Conservation (phyloP, 441 rosid species). For the Biscutella laevigata region DNA sequence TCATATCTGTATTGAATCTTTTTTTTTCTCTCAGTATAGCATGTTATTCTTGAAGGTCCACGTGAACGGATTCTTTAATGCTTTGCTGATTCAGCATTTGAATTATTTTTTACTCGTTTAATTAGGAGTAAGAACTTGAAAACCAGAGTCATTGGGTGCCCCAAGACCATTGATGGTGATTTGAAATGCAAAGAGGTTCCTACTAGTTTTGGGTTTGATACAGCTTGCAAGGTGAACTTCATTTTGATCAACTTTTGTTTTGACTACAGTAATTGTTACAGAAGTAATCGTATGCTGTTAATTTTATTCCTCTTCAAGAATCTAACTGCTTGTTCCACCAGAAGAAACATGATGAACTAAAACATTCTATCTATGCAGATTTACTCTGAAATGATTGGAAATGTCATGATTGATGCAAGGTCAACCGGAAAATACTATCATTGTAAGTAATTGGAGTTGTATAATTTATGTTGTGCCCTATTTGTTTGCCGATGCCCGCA, state of each 20-base stretch:
- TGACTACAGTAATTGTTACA: background rate
- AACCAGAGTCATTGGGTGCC: slow-evolving; percentile 91
- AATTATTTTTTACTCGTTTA: background rate
- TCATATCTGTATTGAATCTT: background rate
- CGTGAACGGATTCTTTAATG: background rate
- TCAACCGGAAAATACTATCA: slow-evolving; percentile 98
- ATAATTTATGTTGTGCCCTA: background rate
- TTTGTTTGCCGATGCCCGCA: slow-evolving; percentile 7
- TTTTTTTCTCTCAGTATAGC: background rate
- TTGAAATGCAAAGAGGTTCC: slow-evolving; percentile 98
- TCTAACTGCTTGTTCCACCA: background rate
- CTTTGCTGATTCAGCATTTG: background rate
- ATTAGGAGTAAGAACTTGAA: slow-evolving; percentile 75
- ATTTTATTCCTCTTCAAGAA: background rate
- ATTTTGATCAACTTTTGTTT: background rate
- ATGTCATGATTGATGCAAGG: slow-evolving; percentile 98
- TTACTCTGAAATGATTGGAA: slow-evolving; percentile 97
- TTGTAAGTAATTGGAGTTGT: slow-evolving; percentile 47
- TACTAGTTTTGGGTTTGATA: slow-evolving; percentile 92
- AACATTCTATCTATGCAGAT: slow-evolving; percentile 38
- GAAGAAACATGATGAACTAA: background rate
- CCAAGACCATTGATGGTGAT: slow-evolving; percentile 98
- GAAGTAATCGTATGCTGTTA: background rate
- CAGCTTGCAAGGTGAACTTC: slow-evolving; percentile 86
- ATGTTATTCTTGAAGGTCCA: background rate